Evolutionary conservation across 2,329 filamentous ascomycete genomes (phyloP), one percentile per base, ranked within the genome.

Genomic region (Fusarium globosum): DNA sequence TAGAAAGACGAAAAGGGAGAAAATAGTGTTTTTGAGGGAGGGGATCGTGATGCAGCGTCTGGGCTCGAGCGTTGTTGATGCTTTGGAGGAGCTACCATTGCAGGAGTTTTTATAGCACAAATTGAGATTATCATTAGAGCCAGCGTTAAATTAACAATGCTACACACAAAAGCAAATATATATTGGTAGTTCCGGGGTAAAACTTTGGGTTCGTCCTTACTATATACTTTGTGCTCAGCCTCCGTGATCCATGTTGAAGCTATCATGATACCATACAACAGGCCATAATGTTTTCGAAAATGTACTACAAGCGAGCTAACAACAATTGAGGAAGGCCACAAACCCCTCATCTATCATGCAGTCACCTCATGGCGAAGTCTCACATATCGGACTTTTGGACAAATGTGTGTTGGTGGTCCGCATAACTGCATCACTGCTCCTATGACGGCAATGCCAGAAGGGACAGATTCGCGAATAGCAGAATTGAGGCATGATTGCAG

Each of bases 41-140:
- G 28, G 11, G 36, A 21, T 45, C 9, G 38, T 46, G 35, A 53
- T 60, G 57, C 57, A 48, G 56, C 26, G 28, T 58, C 26, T 41
- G 28, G 12, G 26, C 43, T 46, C 23, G 42, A 51, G 46, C 39
- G 36, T 45, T 61, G 55, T 39, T 38, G 55, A 46, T 71, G 62
- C 42, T 20, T 42, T n/a, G 59, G 55, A 48, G 62, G 55, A 65
- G 51, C 69, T 73, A 74, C 68, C 71, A 73, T 39, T 48, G 46
- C 39, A 49, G 46, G 53, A 60, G 42, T n/a, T 43, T n/a, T 42
- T 41, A n/a, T 20, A 49, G 51, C 41, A 48, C 35, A 60, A 39
- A 48, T 71, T 56, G n/a, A 53, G 42, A 57, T 23, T 15, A 53
- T 28, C 26, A 38, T 52, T 62, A 64, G 57, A 73, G 28, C 28